phyloP scores from a whole-genome alignment of 2,329 filamentous ascomycete genomes.

The Diplodia seriata region DNA sequence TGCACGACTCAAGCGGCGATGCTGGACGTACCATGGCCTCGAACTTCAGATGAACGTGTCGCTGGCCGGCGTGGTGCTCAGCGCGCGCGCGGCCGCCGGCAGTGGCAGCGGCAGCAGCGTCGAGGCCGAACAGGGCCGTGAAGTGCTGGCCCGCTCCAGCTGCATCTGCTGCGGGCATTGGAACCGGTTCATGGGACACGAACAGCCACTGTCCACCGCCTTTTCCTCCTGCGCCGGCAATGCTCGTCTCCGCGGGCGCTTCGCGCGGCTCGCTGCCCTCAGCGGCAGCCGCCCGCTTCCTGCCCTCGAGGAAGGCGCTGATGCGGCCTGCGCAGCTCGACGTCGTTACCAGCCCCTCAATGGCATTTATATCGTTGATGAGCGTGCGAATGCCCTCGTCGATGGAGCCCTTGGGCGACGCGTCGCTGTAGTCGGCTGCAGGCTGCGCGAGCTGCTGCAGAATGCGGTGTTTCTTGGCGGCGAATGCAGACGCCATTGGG shows the following conservation, averaged over 20 bases:
- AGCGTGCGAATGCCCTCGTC: conserved; percentile 79
- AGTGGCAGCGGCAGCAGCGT: neutral
- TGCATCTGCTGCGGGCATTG: conserved; percentile 35
- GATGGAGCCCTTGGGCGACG: conserved; percentile 87
- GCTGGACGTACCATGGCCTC: conserved; percentile 80
- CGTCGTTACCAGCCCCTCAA: conserved; percentile 82
- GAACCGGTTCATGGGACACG: conserved; percentile 80
- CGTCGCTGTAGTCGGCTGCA: conserved; percentile 75
- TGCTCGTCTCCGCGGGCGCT: conserved; percentile 40
- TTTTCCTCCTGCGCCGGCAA: conserved; percentile 78
- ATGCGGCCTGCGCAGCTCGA: conserved; percentile 91
- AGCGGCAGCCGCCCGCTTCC: conserved; percentile 51
- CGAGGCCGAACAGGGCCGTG: conserved; percentile 51
- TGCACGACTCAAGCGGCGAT: conserved; percentile 27
- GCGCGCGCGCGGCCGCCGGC: conserved; percentile 12
- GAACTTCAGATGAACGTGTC: conserved; percentile 83
- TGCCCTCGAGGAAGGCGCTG: conserved; percentile 86
- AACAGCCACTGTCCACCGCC: conserved; percentile 86
- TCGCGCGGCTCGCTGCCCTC: conserved; percentile 36
- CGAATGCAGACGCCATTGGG: conserved; percentile 46
- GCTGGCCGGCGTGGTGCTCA: conserved; percentile 42
- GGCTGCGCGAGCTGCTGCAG: conserved; percentile 73
- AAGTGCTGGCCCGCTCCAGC: conserved; percentile 34
- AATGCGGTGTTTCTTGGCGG: conserved; percentile 72
- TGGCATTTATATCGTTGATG: conserved; percentile 77